Evolutionary conservation across 371 early-diverging fungal genomes (phyloP), one percentile per base, ranked within the genome.

Genomic region (Cokeromyces recurvatus): DNA sequence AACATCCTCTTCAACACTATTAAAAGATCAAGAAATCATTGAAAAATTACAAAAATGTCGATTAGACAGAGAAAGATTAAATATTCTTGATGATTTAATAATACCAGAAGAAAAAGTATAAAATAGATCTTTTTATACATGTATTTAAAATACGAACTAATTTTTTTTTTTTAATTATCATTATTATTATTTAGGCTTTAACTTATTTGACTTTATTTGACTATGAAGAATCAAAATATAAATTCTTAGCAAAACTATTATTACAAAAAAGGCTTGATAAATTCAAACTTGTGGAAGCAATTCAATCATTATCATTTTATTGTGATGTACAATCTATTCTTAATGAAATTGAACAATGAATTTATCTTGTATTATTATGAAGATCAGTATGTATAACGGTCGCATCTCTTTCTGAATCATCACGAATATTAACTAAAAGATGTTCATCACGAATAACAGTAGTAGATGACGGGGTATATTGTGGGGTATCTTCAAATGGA

Each of bases 21-120:
- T 11, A 29, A 14, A 27, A 25, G 40, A 45, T 23, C 24, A 46
- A 40, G 27, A 48, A 1, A 24, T 62, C 0, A n/a, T 53, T 6
- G 32, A 50, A 8, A 36, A 29, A 9, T 24, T 70, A 7, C 16
- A 40, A 10, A 24, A 29, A 27, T 68, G 64, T 42, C 64, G 68
- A 5, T 24, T 72, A 27, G 73, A 72, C 40, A 56, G 73, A 31
- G 73, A 72, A 50, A 53, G 62, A 1, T 21, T 66, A n/a, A n/a
- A 15, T n/a, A 20, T 64, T 6, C 21, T 71, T 0, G 36, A 48
- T 14, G 21, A 41, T 14, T 60, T 38, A 8, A 42, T 60, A 2
- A 25, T 50, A n/a, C 42, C 55, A 2, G 51, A 57, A 0, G 38
- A 43, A 35, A 38, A 50, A 34, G 62, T 57, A 38, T 23, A n/a